A percentile compares a stretch with the other conserved stretches of the same genome.
These are phyloP conservation scores for Capillidium rhysosporum DNA, from an alignment of 371 early-diverging fungal genomes.

Conservation along the genomic window DNA sequence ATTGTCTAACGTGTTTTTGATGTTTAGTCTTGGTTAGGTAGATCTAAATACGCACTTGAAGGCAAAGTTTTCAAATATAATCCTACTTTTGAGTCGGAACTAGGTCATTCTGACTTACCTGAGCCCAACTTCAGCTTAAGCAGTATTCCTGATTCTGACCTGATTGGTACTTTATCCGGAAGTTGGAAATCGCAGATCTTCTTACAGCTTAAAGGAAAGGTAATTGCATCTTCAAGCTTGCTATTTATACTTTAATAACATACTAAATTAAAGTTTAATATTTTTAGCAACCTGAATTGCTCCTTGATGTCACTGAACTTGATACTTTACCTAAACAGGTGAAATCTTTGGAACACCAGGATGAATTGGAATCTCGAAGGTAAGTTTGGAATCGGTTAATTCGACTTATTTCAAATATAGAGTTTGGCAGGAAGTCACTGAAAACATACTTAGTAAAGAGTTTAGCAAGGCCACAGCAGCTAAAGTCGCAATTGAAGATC, in stretches of 20 bases:
- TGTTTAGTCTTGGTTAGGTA: slow-evolving; percentile 23
- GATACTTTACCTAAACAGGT: slow-evolving; percentile 21
- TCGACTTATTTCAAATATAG: not conserved
- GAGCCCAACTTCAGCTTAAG: slow-evolving; percentile 15
- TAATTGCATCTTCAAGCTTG: slow-evolving; percentile 10
- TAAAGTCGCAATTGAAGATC: slow-evolving; percentile 26
- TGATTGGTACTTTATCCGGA: slow-evolving; percentile 30
- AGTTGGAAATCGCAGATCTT: slow-evolving; percentile 31
- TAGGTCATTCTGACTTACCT: slow-evolving; percentile 13
- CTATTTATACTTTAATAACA: not conserved
- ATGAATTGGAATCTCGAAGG: slow-evolving; percentile 28
- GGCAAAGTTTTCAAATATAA: slow-evolving; percentile 32
- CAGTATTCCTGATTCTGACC: slow-evolving; percentile 18
- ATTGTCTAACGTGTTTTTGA: not conserved
- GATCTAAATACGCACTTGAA: slow-evolving; percentile 18
- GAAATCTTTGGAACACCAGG: slow-evolving; percentile 27
- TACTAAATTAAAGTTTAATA: no score
- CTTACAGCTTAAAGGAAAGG: slow-evolving; percentile 10
- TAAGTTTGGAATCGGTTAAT: not conserved
- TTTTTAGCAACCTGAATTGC: slow-evolving; percentile 9
- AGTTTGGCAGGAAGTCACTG: slow-evolving; percentile 23
- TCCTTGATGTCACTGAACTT: slow-evolving; percentile 28
- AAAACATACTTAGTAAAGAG: slow-evolving; percentile 16
- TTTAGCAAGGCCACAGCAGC: slow-evolving; percentile 24
- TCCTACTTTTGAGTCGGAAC: slow-evolving; percentile 10